phyloP scores from a whole-genome alignment of 805 yeast genomes.

The Candida jianshihensis region DNA sequence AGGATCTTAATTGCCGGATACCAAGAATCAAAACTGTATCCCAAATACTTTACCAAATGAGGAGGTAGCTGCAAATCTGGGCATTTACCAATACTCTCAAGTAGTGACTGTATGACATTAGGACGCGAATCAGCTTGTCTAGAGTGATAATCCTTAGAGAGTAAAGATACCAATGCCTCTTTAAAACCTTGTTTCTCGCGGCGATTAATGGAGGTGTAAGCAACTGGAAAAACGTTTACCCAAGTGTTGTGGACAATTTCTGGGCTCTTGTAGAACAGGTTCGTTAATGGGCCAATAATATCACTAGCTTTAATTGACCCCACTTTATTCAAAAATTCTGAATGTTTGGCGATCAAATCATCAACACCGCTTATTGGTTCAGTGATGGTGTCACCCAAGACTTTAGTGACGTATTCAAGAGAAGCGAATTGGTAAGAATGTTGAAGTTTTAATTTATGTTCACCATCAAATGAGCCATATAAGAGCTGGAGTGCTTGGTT shows the following conservation, averaged over 20 bases:
- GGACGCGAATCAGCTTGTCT: constrained; percentile 83
- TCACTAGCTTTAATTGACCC: constrained; percentile 45
- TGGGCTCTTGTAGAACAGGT: constrained; percentile 75
- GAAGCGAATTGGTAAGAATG: constrained; percentile 50
- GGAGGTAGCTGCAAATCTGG: constrained; percentile 82
- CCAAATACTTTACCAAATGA: constrained; percentile 82
- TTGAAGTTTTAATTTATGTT: constrained; percentile 38
- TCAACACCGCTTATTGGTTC: constrained; percentile 22
- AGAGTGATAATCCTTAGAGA: constrained; percentile 89
- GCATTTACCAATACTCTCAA: constrained; percentile 78
- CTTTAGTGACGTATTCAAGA: constrained; percentile 32
- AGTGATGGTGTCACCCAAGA: constrained; percentile 16
- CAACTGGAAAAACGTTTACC: constrained; percentile 77
- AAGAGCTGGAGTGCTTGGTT: constrained; percentile 87
- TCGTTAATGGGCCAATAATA: constrained; percentile 64
- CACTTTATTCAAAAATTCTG: constrained; percentile 20
- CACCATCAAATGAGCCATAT: constrained; percentile 65
- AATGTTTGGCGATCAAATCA: constrained; percentile 28
- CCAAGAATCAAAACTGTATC: constrained; percentile 86
- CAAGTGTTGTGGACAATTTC: constrained; percentile 77
- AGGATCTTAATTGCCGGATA: constrained; percentile 78
- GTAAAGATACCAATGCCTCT: constrained; percentile 67
- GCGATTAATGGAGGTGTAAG: constrained; percentile 64
- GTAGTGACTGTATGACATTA: constrained; percentile 75
- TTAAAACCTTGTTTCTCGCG: constrained; percentile 81